These are phyloP conservation scores for Sordariomycetes sp. DNA, from an alignment of 2,329 filamentous ascomycete species.

Conservation along the genomic window DNA sequence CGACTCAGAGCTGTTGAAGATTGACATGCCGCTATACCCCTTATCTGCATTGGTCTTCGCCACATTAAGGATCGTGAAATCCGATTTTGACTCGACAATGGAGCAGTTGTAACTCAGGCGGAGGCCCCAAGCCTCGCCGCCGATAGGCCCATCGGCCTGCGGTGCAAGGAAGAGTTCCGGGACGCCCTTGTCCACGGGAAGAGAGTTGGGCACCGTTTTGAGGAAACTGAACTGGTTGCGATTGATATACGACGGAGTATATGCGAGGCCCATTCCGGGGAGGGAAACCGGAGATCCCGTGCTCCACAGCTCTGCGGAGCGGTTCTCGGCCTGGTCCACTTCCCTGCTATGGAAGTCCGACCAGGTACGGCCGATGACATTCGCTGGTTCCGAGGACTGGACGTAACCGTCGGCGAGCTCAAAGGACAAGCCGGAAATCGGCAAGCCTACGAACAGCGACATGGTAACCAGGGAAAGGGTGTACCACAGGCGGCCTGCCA, in stretches of 20 bases:
- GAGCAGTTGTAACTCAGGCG: constrained; percentile 8
- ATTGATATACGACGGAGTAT: not conserved
- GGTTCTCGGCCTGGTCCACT: not conserved
- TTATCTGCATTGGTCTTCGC: not conserved
- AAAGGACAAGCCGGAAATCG: constrained; percentile 6
- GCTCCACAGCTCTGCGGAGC: not conserved
- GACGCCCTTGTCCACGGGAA: constrained; percentile 2
- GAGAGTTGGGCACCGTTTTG: constrained; percentile 2
- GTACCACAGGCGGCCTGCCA: constrained; percentile 5
- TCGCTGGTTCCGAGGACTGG: not conserved
- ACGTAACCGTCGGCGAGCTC: constrained; percentile 8
- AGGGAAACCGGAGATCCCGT: not conserved
- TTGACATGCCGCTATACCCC: not conserved
- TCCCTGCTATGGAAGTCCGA: not conserved
- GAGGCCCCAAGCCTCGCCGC: constrained; percentile 7
- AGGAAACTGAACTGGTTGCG: not conserved
- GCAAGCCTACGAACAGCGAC: constrained; percentile 6
- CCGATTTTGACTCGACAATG: constrained; percentile 4
- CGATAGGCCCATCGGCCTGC: constrained; percentile 4
- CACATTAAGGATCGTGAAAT: constrained; percentile 6
- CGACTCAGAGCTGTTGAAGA: not conserved
- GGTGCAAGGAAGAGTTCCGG: constrained; percentile 8
- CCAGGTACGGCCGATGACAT: constrained; percentile 6
- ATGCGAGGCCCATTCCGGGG: not conserved
- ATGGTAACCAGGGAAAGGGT: constrained; percentile 5